Evolutionary conservation across 768 basidiomycete genomes (phyloP).

Genomic region (Mrakia gelida): DNA sequence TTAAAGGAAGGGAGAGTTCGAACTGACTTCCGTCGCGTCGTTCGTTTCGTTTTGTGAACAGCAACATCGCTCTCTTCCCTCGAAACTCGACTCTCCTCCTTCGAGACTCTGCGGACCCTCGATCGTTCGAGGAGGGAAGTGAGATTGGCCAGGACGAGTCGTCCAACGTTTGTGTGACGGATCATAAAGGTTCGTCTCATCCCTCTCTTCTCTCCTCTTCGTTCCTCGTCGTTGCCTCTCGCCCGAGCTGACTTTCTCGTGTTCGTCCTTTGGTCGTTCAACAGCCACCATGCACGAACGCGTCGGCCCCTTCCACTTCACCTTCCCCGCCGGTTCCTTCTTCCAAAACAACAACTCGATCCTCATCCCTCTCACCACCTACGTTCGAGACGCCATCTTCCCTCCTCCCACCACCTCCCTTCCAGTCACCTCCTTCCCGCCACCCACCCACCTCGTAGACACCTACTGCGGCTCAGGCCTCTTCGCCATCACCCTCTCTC

Average conservation of each 20-base stretch:
- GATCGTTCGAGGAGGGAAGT: slow-evolving; percentile 3
- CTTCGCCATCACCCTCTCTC: slow-evolving; percentile 77
- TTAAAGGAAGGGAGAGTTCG: not conserved
- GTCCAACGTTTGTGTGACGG: slow-evolving; percentile 70
- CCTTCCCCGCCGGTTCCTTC: slow-evolving; percentile 63
- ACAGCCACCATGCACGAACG: slow-evolving; percentile 65
- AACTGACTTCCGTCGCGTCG: not conserved
- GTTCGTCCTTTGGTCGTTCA: not conserved
- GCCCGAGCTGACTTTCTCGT: not conserved
- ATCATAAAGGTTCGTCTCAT: slow-evolving; percentile 57
- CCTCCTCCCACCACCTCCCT: slow-evolving; percentile 34
- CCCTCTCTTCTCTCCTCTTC: not conserved
- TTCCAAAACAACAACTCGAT: slow-evolving; percentile 99
- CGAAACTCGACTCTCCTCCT: slow-evolving; percentile 84
- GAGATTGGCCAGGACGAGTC: slow-evolving; percentile 37
- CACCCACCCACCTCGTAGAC: slow-evolving; percentile 80
- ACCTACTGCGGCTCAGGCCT: slow-evolving; percentile 80
- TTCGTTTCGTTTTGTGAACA: slow-evolving; percentile 41
- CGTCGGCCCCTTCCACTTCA: slow-evolving; percentile 83
- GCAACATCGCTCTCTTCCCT: slow-evolving; percentile 74
- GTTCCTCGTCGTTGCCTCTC: not conserved
- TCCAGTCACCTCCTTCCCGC: not conserved
- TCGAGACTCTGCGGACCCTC: slow-evolving; percentile 61
- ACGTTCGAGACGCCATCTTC: slow-evolving; percentile 73
- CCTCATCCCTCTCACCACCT: slow-evolving; percentile 72